Conservation (phyloP, 1,139 yeast species). For the Keqinozyma sinolaborantium region DNA sequence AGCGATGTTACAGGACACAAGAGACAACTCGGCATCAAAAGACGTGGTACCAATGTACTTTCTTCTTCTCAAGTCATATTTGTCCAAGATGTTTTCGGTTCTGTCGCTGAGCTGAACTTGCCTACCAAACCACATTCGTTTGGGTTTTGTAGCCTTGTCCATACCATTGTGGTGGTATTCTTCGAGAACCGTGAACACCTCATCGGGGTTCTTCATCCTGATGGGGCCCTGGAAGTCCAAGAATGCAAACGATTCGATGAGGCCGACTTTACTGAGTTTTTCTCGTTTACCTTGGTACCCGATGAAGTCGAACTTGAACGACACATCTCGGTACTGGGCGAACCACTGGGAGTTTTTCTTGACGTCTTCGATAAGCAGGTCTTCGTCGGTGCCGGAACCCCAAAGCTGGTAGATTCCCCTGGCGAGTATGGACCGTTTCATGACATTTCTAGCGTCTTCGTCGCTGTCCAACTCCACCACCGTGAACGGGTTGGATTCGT, state of each 20-base stretch:
- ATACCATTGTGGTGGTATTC: conserved; percentile 55
- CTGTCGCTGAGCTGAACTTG: conserved; percentile 66
- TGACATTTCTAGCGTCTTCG: conserved; percentile 60
- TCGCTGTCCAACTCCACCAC: conserved; percentile 62
- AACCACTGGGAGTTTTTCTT: conserved; percentile 28
- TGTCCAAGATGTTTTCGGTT: conserved; percentile 58
- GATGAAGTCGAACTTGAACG: conserved; percentile 81
- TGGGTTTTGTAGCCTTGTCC: conserved; percentile 52
- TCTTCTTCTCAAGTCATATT: conserved; percentile 76
- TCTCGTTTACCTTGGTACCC: conserved; percentile 69
- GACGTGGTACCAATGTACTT: conserved; percentile 94
- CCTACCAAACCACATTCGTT: conserved; percentile 71
- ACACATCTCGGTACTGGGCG: conserved; percentile 31
- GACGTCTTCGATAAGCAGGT: conserved; percentile 56
- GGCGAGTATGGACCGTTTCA: conserved; percentile 66
- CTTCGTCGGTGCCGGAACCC: conserved; percentile 64
- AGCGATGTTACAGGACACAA: conserved; percentile 83
- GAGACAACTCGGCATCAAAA: conserved; percentile 84
- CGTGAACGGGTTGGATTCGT: conserved; percentile 65
- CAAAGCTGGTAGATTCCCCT: conserved; percentile 82
- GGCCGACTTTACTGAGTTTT: conserved; percentile 49
- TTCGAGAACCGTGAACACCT: conserved; percentile 69
- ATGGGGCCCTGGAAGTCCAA: conserved; percentile 76
- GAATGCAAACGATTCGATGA: conserved; percentile 72
- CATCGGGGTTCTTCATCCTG: conserved; percentile 74